Conservation (phyloP, 345 rosid species). For the Syzygium oleosum region DNA sequence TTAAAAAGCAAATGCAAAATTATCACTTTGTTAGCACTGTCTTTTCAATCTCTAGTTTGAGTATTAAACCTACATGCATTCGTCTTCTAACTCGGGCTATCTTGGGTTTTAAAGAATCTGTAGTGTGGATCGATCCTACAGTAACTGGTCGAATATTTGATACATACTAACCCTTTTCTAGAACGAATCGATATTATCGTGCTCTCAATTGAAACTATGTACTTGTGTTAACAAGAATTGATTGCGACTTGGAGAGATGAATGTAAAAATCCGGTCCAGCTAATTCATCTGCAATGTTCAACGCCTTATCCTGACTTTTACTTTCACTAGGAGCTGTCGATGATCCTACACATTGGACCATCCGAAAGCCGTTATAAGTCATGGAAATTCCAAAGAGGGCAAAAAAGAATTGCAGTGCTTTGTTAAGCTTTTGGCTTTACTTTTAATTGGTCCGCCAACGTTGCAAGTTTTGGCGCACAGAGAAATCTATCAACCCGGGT, state of each 20-base stretch:
- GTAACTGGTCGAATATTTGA: neutral
- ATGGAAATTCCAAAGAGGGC: too few relatives aligned
- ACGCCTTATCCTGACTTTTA: neutral
- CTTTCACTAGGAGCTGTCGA: neutral
- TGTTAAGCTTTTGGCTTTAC: neutral
- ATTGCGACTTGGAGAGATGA: neutral
- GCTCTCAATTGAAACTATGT: neutral
- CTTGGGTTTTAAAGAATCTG: neutral
- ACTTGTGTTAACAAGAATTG: too few relatives aligned
- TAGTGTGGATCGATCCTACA: neutral
- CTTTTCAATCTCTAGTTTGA: neutral
- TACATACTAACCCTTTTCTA: neutral
- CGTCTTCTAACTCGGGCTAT: neutral
- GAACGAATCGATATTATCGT: neutral
- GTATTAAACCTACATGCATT: neutral
- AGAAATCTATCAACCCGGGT: neutral
- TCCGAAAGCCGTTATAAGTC: too few relatives aligned
- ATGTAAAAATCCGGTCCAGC: neutral
- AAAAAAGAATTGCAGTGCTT: neutral
- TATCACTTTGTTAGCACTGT: neutral
- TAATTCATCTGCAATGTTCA: neutral
- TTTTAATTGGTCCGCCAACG: neutral
- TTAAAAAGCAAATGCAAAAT: conserved; percentile 6
- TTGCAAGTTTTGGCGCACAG: neutral
- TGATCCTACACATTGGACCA: neutral